Base-by-base conservation (phyloP, 108 stramenopile species). In the Cyclotella choctawhatcheeana region DNA sequence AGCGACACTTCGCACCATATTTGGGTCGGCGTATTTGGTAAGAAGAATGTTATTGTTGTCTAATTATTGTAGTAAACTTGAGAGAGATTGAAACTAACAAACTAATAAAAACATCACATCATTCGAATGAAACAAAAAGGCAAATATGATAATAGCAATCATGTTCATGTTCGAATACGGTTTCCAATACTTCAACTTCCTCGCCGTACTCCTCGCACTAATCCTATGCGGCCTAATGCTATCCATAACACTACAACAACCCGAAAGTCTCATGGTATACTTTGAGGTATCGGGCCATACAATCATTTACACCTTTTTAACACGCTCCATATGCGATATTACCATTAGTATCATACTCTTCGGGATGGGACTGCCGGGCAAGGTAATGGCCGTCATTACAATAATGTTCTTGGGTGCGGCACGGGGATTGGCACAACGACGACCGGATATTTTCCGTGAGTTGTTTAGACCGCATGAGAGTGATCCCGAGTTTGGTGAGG, bases 391-490 rank as follows among this genome's bases (percentile, higher is more conserved):
- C 7, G 43, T 71, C 17, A 40, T 78, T 31, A 78, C 69, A 1
- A 32, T 54, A 33, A 30, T 66, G 22, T 66, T 71, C 29, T 66
- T 69, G 20, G 51, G 58, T 25, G 35, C 62, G 2, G 47, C 69
- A 12, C 44, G 68, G 32, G 64, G 64, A 29, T 58, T 78, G 44
- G 77, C 77, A n/a, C 20, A 78, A 33, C 58, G 69, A 14, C 64
- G 77, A 47, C 77, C 77, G 3, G 77, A 78, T 61, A 71, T 78
- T 67, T 78, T 78, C 55, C 55, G 69, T 18, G 77, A 70, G 25
- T 67, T 72, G 44, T 79, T 79, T 52, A 51, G 78, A n/a, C 52
- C 70, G 20, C 59, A 79, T 63, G 59, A 52, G 0, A 51, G 66
- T 62, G 78, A 79, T 72, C 78, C 78, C 5, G 59, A 66, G 32